Evolutionary conservation across 441 rosid species (phyloP).

Genomic region (Adansonia rubrostipa): DNA sequence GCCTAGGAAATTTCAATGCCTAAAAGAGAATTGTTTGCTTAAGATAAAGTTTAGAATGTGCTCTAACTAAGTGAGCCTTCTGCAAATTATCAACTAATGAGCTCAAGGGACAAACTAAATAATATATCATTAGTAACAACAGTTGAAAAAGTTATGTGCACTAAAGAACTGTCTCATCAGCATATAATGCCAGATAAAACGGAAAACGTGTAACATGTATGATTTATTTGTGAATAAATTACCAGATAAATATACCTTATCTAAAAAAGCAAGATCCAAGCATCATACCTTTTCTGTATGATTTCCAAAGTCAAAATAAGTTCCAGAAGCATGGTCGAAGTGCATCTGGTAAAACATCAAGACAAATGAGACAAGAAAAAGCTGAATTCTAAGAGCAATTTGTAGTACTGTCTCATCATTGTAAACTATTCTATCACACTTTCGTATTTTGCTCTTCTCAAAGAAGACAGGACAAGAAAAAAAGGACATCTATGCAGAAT

Average conservation of each 20-base stretch:
- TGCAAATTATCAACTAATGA: constrained; percentile 1
- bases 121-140: neutral
- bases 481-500: neutral
- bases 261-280: constrained; percentile 24
- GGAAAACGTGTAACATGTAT: neutral
- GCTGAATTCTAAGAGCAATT: constrained; percentile 14
- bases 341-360: constrained; percentile 75
- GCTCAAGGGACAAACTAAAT: neutral
- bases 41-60: constrained; percentile 11
- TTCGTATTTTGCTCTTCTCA: constrained; percentile 1
- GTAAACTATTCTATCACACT: constrained; percentile 1
- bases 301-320: constrained; percentile 94
- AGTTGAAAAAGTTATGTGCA: neutral
- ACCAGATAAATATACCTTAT: constrained; percentile 3
- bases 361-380: constrained; percentile 23
- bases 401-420: neutral
- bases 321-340: constrained; percentile 76
- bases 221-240: neutral
- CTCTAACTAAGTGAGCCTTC: neutral
- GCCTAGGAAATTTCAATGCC: constrained; percentile 15
- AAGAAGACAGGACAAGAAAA: neutral
- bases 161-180: neutral
- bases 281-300: constrained; percentile 87
- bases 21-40: constrained; percentile 8
- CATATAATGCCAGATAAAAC: constrained; percentile 13